Base-by-base conservation (phyloP, 176 grass and related monocot species). In the Rhynchospora breviuscula region DNA sequence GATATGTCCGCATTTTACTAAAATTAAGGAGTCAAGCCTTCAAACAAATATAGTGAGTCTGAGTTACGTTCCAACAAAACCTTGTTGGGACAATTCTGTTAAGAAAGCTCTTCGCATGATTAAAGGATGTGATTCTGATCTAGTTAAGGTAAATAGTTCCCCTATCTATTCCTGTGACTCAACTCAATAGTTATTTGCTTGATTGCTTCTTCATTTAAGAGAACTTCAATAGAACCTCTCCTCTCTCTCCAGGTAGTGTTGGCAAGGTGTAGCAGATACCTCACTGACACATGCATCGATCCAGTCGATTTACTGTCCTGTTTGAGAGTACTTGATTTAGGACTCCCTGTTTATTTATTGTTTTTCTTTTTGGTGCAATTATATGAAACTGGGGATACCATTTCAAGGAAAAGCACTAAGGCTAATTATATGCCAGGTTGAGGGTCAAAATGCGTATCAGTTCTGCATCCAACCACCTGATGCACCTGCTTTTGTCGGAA, bases 401-500 rank as follows among this genome's bases (percentile, higher is more conserved):
- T 72, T 44, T 47, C 67, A 75, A 51, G 11, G n/a, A 45, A 63
- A 81, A 81, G 58, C 59, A 61, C 40, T 63, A 21, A 62, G 5
- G 23, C 8, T 40, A 45, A 81, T 81, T 65, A 81, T 47, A 63
- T 81, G 59, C 43, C 72, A 99, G 93, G 85, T 83, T 44, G 93
- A 99, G 90, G 89, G 93, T 71, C 93, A 99, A 91, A 95, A 99
- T 85, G 89, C 93, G 71, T 99, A 95, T 57, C 89, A 99, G 59
- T 99, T 99, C 83, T 99, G 89, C 79, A 89, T 99, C 86, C 93
- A 93, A 58, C 93, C 96, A 87, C 88, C 85, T 21, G 85, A 88
- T 85, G 91, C 88, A 59, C 91, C 96, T 79, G 88, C 93, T 8
- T 99, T 99, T 86, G 88, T 99, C 65, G 96, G 91, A 87, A 99